These are phyloP conservation scores for Neobulgaria alba DNA, from an alignment of 2,329 filamentous ascomycete species.

Conservation along the genomic window DNA sequence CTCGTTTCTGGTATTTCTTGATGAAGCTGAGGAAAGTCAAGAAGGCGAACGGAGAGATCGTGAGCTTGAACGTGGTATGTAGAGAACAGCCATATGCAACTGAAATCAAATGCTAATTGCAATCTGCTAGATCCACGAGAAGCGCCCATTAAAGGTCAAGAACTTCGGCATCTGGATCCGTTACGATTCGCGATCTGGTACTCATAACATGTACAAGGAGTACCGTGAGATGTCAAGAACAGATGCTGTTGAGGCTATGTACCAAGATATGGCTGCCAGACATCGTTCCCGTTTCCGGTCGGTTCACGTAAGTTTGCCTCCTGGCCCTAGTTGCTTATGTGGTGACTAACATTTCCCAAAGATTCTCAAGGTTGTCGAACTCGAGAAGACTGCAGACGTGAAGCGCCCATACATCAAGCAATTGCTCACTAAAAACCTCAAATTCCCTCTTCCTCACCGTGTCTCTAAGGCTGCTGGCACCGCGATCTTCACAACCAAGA, in stretches of 20 bases:
- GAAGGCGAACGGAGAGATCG: constrained; percentile 99
- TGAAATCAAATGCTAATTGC: constrained; percentile 5
- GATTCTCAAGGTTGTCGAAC: constrained; percentile 5
- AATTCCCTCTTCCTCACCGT: constrained; percentile 98
- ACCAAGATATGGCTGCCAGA: constrained; percentile 99
- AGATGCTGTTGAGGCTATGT: constrained; percentile 91
- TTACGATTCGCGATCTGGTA: constrained; percentile 99
- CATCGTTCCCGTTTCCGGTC: constrained; percentile 97
- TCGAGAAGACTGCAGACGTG: constrained; percentile 62
- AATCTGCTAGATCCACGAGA: constrained; percentile 75
- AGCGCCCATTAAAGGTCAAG: constrained; percentile 99
- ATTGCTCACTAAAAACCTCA: constrained; percentile 87
- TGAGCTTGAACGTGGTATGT: constrained; percentile 89
- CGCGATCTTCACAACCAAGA: constrained; percentile 88
- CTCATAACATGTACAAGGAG: constrained; percentile 99
- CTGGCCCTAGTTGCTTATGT: background rate
- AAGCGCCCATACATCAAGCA: constrained; percentile 99
- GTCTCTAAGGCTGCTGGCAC: constrained; percentile 71
- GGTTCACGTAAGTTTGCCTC: constrained; percentile 72
- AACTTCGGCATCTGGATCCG: constrained; percentile 99
- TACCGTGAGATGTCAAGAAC: constrained; percentile 98
- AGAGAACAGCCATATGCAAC: constrained; percentile 9
- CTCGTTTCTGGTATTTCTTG: constrained; percentile 99
- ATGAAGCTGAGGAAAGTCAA: constrained; percentile 99
- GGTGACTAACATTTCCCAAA: constrained; percentile 8